A percentile compares a stretch with the other conserved stretches of the same genome.
Evolutionary conservation across 495 filamentous ascomycete genomes (phyloP).

Genomic region (Aspergillus leporis): DNA sequence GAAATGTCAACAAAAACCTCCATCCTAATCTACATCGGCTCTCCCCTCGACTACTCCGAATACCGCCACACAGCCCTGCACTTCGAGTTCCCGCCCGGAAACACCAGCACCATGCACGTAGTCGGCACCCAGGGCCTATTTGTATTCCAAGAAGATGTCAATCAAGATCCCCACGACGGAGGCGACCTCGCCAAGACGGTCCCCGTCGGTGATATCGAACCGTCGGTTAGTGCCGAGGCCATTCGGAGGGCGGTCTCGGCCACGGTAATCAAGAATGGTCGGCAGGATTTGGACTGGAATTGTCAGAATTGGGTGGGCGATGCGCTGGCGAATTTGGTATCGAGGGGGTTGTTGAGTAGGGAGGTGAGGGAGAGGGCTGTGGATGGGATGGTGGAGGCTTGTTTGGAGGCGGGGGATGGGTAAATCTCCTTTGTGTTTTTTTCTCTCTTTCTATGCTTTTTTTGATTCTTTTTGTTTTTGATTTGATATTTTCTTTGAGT

Average conservation of each 20-base stretch:
- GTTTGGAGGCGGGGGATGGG: conserved; percentile 28
- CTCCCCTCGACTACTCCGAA: conserved; percentile 31
- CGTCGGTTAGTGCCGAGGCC: conserved; percentile 18
- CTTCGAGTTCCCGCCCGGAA: conserved; percentile 19
- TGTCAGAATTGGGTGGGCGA: conserved; percentile 39
- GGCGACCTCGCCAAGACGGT: conserved; percentile 57
- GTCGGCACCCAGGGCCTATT: conserved; percentile 32
- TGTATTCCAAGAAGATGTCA: conserved; percentile 30
- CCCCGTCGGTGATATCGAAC: conserved; percentile 21
- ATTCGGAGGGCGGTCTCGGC: conserved; percentile 22
- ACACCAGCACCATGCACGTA: conserved; percentile 26
- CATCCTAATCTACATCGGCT: conserved; percentile 31
- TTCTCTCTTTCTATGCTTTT: not conserved
- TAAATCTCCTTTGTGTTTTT: conserved; percentile 7
- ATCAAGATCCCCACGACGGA: conserved; percentile 38
- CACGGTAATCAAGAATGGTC: conserved; percentile 28
- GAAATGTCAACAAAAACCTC: conserved; percentile 24
- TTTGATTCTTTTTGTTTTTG: not conserved
- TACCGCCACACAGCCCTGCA: conserved; percentile 37
- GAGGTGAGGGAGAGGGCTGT: conserved; percentile 22
- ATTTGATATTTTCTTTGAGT: not conserved
- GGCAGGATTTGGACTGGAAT: conserved; percentile 32
- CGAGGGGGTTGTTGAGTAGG: conserved; percentile 22
- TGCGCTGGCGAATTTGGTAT: conserved; percentile 26
- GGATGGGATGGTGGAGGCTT: conserved; percentile 31